Base-by-base conservation (phyloP, 768 basidiomycete genomes). In the Suillus subaureus region DNA sequence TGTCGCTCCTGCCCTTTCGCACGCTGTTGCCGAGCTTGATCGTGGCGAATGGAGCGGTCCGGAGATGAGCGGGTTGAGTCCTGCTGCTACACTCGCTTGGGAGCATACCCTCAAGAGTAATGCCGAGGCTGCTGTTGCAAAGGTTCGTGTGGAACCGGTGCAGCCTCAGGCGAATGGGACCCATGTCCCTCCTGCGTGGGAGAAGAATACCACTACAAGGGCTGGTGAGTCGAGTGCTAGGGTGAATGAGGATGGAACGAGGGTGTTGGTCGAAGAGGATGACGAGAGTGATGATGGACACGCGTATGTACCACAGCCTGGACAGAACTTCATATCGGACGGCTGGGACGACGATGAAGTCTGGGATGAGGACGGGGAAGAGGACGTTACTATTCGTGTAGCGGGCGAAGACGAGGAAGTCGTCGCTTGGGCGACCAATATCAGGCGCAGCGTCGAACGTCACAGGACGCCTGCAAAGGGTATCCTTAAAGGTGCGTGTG, bases 81-180 rank as follows among this genome's bases (percentile, higher is more conserved):
- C 96, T 8, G 96, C 96, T 18, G 96, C 96, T 3, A 90, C 91
- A 75, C 84, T 97, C 13, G 95, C 93, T 1, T 75, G 96, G 49
- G 93, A 96, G 75, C 95, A 97, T 76, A 97, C 96, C 6, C 86
- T 97, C 66, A 93, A 91, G 81, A 92, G 85, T 63, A 93, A 92
- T 69, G 86, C 85, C 4, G 79, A 80, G 56, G 83, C 81, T 3
- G 83, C 82, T 1, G 79, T 77, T 40, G 78, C 83, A 21, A 77
- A 74, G 28, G 79, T 77, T 0, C 73, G 74, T 51, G 75, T 72
- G 12, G 79, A 75, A 39, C 72, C 70, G 45, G 61, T 42, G 7
- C 70, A 74, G 9, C 70, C 66, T 11, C 76, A 77, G 35, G 11
- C 64, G 55, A 79, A 78, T 63, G 79, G 74, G 37, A 79, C 78